phyloP scores from a whole-genome alignment of 805 yeast genomes.

The Groenewaldozyma salmanticensis region DNA sequence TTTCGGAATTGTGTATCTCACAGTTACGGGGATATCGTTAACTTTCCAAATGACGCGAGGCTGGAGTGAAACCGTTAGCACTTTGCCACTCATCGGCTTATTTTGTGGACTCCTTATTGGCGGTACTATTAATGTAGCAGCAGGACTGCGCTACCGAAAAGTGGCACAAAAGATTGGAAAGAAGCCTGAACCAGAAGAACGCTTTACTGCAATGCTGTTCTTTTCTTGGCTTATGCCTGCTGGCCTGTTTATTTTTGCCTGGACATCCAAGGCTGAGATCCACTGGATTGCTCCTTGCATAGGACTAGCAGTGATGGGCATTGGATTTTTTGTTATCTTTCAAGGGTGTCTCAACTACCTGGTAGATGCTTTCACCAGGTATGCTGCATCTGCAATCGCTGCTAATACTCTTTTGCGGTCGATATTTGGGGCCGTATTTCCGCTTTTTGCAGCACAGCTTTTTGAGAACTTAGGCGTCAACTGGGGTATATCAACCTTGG shows the following conservation, averaged over 20 bases:
- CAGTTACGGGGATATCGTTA: constrained; percentile 32
- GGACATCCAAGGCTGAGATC: constrained; percentile 40
- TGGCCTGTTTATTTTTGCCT: constrained; percentile 53
- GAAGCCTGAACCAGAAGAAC: constrained; percentile 48
- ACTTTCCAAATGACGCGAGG: constrained; percentile 25
- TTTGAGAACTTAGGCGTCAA: constrained; percentile 39
- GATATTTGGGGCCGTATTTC: constrained; percentile 51
- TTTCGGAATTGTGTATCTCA: constrained; percentile 35
- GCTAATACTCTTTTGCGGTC: constrained; percentile 55
- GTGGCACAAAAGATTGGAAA: constrained; percentile 26
- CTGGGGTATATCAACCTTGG: constrained; percentile 49
- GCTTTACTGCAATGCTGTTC: constrained; percentile 45
- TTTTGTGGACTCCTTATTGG: constrained; percentile 28
- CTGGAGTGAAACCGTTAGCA: constrained; percentile 26
- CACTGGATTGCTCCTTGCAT: constrained; percentile 52
- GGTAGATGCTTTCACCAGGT: constrained; percentile 48
- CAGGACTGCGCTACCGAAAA: constrained; percentile 22
- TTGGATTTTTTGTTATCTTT: constrained; percentile 48
- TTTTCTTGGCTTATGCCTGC: constrained; percentile 38
- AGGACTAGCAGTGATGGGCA: constrained; percentile 43
- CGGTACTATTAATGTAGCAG: constrained; percentile 22
- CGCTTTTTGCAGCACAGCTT: constrained; percentile 47
- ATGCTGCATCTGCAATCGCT: constrained; percentile 57
- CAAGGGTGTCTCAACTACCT: constrained; percentile 51
- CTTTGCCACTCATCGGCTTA: constrained; percentile 27